A percentile compares a stretch with the other conserved stretches of the same genome.
Conservation (phyloP, 169 alveolate species). For the Eimeria brunetti region DNA sequence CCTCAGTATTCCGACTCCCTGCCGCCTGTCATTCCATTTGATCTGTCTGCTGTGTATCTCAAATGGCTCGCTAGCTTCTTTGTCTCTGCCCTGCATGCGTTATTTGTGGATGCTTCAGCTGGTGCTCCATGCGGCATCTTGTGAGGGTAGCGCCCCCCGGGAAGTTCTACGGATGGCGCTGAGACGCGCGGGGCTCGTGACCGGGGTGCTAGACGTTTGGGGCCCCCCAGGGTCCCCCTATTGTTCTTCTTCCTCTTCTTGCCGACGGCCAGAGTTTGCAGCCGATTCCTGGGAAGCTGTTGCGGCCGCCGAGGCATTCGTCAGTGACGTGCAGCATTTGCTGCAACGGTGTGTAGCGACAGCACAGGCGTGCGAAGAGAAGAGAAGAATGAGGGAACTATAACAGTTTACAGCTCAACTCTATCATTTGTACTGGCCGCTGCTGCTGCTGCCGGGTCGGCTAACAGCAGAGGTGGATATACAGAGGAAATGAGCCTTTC, state of each 20-base stretch:
- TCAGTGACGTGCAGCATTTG: conserved; percentile 43
- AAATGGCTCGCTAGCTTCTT: not conserved
- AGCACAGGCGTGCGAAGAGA: not conserved
- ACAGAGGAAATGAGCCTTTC: not conserved
- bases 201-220: conserved; percentile 1
- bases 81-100: not conserved
- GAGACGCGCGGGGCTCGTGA: conserved; percentile 34
- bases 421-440: too few relatives aligned
- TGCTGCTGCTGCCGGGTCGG: not conserved
- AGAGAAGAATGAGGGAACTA: not conserved
- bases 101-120: not conserved
- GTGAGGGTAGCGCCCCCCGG: not conserved
- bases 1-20: too few relatives aligned
- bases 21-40: not conserved
- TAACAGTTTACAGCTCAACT: too few relatives aligned
- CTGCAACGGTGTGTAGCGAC: not conserved
- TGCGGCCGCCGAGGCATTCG: conserved; percentile 50
- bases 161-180: conserved; percentile 38
- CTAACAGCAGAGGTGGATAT: not conserved
- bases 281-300: conserved; percentile 20
- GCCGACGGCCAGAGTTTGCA: not conserved
- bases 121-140: conserved; percentile 41
- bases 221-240: not conserved
- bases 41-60: not conserved
- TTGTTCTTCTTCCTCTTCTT: not conserved